A percentile compares a stretch with the other conserved stretches of the same genome.
Conservation (phyloP, 768 basidiomycete species). For the Collybia mongolica region DNA sequence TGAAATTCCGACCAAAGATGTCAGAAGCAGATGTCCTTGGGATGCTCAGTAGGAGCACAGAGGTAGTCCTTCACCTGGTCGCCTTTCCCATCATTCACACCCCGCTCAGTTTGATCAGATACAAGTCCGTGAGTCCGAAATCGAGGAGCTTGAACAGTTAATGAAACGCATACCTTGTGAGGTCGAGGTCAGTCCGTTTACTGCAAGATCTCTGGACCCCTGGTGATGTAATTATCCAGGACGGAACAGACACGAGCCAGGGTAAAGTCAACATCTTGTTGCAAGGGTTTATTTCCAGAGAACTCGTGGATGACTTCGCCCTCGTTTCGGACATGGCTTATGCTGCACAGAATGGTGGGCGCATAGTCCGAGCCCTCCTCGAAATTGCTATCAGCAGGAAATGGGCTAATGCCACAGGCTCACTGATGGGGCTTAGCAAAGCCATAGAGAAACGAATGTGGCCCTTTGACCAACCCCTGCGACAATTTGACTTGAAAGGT, state of each 20-base stretch:
- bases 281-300: slow-evolving; percentile 84
- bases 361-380: slow-evolving; percentile 90
- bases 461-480: slow-evolving; percentile 92
- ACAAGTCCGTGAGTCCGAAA: slow-evolving; percentile 88
- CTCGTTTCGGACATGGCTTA: slow-evolving; percentile 94
- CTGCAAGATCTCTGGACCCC: background rate
- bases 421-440: slow-evolving; percentile 90
- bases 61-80: slow-evolving; percentile 46
- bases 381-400: slow-evolving; percentile 93
- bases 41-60: slow-evolving; percentile 88
- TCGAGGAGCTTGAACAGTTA: slow-evolving; percentile 75
- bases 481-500: slow-evolving; percentile 72
- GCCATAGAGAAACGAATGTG: slow-evolving; percentile 90
- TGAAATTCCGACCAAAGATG: slow-evolving; percentile 77
- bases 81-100: background rate
- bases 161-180: slow-evolving; percentile 74
- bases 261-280: slow-evolving; percentile 94
- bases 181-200: slow-evolving; percentile 55
- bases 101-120: slow-evolving; percentile 84
- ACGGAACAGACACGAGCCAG: slow-evolving; percentile 50
- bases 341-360: slow-evolving; percentile 91
- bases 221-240: slow-evolving; percentile 36
- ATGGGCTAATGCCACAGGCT: slow-evolving; percentile 80
- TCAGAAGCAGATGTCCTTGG: slow-evolving; percentile 88
- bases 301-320: slow-evolving; percentile 90